phyloP scores from a whole-genome alignment of 2,329 filamentous ascomycete species.

The Aspergillus fischeri region DNA sequence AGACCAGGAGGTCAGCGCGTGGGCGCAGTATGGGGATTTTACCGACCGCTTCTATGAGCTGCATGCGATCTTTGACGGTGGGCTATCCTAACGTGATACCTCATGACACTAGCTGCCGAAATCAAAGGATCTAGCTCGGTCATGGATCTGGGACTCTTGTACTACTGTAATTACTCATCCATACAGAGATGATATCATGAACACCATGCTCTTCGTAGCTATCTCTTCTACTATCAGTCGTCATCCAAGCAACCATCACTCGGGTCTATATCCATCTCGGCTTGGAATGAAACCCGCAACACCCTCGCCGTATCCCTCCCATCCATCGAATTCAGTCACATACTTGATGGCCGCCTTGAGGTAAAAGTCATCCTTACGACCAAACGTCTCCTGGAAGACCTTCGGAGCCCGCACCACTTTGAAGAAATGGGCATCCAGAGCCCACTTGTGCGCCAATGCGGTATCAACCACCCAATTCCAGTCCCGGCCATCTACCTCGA shows the following conservation, averaged over 20 bases:
- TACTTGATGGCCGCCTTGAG: conserved; percentile 44
- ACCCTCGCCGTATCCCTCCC: conserved; percentile 2
- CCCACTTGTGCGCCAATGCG: background rate
- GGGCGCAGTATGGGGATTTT: background rate
- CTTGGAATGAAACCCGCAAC: conserved; percentile 3
- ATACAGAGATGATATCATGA: too few species aligned
- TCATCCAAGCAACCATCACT: too few species aligned
- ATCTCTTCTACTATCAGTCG: too few species aligned
- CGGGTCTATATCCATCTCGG: conserved; percentile 4
- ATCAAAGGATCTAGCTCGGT: too few species aligned
- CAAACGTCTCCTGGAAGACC: conserved; percentile 28
- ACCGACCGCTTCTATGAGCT: background rate
- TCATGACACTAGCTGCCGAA: too few species aligned
- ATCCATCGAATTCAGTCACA: conserved; percentile 33
- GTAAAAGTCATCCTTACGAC: conserved; percentile 35
- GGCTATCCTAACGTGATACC: too few species aligned
- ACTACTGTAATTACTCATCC: too few species aligned
- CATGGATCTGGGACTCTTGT: too few species aligned
- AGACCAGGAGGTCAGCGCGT: background rate
- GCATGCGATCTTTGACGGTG: too few species aligned
- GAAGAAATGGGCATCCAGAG: conserved; percentile 2
- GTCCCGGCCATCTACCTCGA: background rate
- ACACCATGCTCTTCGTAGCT: too few species aligned
- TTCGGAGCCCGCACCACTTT: conserved; percentile 7
- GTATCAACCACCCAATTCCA: background rate